These are phyloP conservation scores for Sarocladiaceae sp. DNA, from an alignment of 2,329 filamentous ascomycete genomes.

Conservation along the genomic window DNA sequence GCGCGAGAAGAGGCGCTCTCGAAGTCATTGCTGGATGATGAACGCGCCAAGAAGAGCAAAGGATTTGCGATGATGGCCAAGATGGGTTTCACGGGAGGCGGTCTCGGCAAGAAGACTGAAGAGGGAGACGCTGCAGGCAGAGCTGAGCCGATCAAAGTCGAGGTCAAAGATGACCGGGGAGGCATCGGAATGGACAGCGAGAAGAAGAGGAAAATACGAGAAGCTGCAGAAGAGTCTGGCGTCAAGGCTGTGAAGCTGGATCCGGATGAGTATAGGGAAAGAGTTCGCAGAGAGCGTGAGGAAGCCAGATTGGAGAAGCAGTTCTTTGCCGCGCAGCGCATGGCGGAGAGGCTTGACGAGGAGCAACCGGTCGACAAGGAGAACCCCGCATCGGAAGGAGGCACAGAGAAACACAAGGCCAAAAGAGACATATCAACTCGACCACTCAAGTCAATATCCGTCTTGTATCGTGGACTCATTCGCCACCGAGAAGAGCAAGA, in stretches of 20 bases:
- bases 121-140: constrained; percentile 28
- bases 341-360: constrained; percentile 72
- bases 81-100: constrained; percentile 82
- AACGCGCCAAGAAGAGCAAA: constrained; percentile 64
- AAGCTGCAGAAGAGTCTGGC: constrained; percentile 52
- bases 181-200: constrained; percentile 84
- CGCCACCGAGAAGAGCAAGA: constrained; percentile 67
- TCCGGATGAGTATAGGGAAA: constrained; percentile 68
- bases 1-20: constrained; percentile 73
- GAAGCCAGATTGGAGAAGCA: constrained; percentile 63
- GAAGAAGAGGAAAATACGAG: constrained; percentile 70
- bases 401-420: neutral
- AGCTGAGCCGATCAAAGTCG: constrained; percentile 70
- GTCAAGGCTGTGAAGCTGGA: constrained; percentile 60
- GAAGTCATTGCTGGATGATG: constrained; percentile 62
- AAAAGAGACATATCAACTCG: constrained; percentile 34
- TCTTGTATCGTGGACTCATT: constrained; percentile 76
- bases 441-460: constrained; percentile 63
- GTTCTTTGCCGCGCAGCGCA: constrained; percentile 74
- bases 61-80: constrained; percentile 95
- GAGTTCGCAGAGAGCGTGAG: constrained; percentile 67
- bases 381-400: neutral
- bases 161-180: constrained; percentile 72
- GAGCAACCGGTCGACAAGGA: constrained; percentile 29
- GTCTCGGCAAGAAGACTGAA: constrained; percentile 59